Evolutionary conservation across 495 filamentous ascomycete genomes (phyloP).

Genomic region (Copromyces sp.): DNA sequence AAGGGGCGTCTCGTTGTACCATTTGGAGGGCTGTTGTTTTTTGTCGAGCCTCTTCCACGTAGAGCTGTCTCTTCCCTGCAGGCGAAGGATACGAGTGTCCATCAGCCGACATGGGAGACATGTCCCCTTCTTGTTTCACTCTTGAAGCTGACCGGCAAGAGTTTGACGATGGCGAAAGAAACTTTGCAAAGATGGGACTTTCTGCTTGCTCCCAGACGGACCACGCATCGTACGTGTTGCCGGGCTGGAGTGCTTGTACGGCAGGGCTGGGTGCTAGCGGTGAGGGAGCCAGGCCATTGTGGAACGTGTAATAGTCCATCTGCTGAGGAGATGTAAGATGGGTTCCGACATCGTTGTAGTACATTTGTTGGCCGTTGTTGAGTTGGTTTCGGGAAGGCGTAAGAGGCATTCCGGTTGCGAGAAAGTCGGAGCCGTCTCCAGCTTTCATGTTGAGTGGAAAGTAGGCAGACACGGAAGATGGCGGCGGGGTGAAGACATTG

Average conservation of each 20-base stretch:
- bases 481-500: slow-evolving; percentile 24
- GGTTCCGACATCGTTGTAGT: not conserved
- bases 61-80: slow-evolving; percentile 7
- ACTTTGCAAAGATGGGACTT: slow-evolving; percentile 16
- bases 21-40: slow-evolving; percentile 26
- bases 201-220: slow-evolving; percentile 12
- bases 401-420: slow-evolving; percentile 10
- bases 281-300: slow-evolving; percentile 6
- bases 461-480: slow-evolving; percentile 25
- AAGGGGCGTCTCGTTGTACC: slow-evolving; percentile 11
- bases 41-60: slow-evolving; percentile 20
- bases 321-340: slow-evolving; percentile 11
- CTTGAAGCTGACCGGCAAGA: not conserved
- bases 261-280: slow-evolving; percentile 1
- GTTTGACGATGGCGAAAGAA: not conserved
- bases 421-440: slow-evolving; percentile 7
- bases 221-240: slow-evolving; percentile 2
- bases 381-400: slow-evolving; percentile 14
- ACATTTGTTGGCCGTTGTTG: not conserved
- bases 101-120: not conserved
- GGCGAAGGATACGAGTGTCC: not conserved
- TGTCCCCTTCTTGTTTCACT: not conserved
- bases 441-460: slow-evolving; percentile 21
- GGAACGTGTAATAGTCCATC: slow-evolving; percentile 8
- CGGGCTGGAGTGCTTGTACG: not conserved